Evolutionary conservation across 2,329 filamentous ascomycete genomes (phyloP).

Genomic region (Calonectria ilicicola): DNA sequence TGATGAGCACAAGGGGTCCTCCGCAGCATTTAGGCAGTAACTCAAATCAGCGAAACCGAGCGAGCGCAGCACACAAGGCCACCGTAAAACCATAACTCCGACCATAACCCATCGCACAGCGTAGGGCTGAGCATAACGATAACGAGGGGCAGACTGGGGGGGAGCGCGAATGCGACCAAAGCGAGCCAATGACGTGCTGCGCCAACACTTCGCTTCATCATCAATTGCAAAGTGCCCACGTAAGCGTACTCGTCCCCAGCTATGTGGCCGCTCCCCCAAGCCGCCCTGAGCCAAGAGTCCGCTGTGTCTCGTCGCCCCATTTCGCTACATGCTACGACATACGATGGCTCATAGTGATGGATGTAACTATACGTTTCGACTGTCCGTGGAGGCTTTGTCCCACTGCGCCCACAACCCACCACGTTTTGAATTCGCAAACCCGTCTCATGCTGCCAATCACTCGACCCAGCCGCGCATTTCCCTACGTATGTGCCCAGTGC

Average conservation of each 20-base stretch:
- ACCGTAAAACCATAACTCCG: conserved; percentile 6
- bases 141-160: not conserved
- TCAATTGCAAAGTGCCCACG: conserved; percentile 6
- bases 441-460: not conserved
- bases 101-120: not conserved
- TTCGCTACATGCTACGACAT: not conserved
- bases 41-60: not conserved
- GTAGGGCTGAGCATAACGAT: conserved; percentile 23
- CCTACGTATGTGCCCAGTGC: not conserved
- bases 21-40: conserved; percentile 1
- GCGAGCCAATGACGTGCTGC: conserved; percentile 19
- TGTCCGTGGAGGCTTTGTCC: conserved; percentile 10
- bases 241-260: conserved; percentile 8
- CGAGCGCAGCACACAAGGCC: not conserved
- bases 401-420: not conserved
- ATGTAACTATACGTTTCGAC: conserved; percentile 15
- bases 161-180: conserved; percentile 15
- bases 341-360: not conserved
- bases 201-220: not conserved
- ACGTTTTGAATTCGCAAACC: conserved; percentile 1
- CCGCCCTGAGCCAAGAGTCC: not conserved
- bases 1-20: not conserved
- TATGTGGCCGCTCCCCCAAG: not conserved
- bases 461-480: conserved; percentile 10
- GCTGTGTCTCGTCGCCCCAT: not conserved